Evolutionary conservation across 148 eudicot species (phyloP).

Genomic region (Vaccinium myrtillus): DNA sequence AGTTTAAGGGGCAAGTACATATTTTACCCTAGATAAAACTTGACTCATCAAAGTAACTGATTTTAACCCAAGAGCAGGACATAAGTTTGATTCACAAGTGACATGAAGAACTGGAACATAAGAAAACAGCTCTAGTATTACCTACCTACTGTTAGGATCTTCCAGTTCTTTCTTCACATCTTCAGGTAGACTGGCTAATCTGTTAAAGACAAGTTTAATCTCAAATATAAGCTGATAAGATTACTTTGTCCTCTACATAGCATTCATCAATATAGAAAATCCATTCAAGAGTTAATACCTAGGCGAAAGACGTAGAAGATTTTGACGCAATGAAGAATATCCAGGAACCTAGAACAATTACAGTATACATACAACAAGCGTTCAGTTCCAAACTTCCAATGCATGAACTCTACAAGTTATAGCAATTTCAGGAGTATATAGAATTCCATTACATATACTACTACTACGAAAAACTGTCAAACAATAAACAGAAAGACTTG

Average conservation of each 20-base stretch:
- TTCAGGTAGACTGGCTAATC: slow-evolving; percentile 83
- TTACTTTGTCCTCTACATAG: not conserved
- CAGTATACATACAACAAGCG: not conserved
- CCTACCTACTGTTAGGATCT: slow-evolving; percentile 93
- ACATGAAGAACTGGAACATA: not conserved
- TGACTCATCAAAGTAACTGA: not conserved
- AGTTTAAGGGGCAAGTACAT: no score
- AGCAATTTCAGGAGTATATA: not conserved
- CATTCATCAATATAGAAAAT: not conserved
- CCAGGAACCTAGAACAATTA: slow-evolving; percentile 66
- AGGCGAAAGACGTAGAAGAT: slow-evolving; percentile 72
- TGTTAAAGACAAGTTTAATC: slow-evolving; percentile 26
- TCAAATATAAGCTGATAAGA: not conserved
- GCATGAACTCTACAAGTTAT: not conserved
- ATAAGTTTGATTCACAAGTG: not conserved
- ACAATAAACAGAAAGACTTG: not conserved
- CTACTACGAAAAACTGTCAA: not conserved
- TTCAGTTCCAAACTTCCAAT: slow-evolving; percentile 10
- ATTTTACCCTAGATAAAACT: not conserved
- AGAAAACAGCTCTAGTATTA: slow-evolving; percentile 23
- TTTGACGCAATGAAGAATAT: slow-evolving; percentile 61
- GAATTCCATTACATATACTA: not conserved
- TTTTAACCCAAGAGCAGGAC: not conserved
- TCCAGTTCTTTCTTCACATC: slow-evolving; percentile 77
- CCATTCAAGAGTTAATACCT: slow-evolving; percentile 40